phyloP scores from a whole-genome alignment of 441 rosid species.

The Adansonia rubrostipa region DNA sequence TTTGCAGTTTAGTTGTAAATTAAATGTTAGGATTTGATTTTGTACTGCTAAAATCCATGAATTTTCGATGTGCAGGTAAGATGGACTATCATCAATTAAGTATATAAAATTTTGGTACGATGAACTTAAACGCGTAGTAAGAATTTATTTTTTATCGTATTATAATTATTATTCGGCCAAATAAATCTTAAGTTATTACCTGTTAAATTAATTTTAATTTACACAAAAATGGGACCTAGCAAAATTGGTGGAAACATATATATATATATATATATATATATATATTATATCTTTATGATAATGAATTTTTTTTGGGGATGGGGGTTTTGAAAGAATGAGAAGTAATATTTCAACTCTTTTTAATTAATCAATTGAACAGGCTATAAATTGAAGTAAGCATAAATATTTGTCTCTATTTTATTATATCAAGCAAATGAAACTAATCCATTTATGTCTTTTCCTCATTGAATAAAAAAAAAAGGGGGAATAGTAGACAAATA shows the following conservation, averaged over 20 bases:
- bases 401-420: not conserved
- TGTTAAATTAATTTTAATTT: not conserved
- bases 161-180: too few species aligned
- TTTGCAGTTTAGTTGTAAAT: not conserved
- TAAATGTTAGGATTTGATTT: not conserved
- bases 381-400: not conserved
- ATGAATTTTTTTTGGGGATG: too few species aligned
- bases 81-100: too few species aligned
- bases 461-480: not conserved
- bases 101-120: too few species aligned
- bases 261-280: too few species aligned
- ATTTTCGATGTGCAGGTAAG: too few species aligned
- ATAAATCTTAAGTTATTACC: not conserved
- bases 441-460: not conserved
- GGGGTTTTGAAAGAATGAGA: not conserved
- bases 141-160: too few species aligned
- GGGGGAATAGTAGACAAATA: not conserved
- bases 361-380: not conserved
- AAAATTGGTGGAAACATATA: too few species aligned
- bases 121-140: too few species aligned
- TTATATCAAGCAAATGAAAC: conserved; percentile 8
- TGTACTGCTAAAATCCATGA: not conserved
- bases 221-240: not conserved
- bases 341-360: not conserved
- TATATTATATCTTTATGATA: too few species aligned